Conservation (phyloP, 2,329 filamentous ascomycete species). For the Drechslera avenae region DNA sequence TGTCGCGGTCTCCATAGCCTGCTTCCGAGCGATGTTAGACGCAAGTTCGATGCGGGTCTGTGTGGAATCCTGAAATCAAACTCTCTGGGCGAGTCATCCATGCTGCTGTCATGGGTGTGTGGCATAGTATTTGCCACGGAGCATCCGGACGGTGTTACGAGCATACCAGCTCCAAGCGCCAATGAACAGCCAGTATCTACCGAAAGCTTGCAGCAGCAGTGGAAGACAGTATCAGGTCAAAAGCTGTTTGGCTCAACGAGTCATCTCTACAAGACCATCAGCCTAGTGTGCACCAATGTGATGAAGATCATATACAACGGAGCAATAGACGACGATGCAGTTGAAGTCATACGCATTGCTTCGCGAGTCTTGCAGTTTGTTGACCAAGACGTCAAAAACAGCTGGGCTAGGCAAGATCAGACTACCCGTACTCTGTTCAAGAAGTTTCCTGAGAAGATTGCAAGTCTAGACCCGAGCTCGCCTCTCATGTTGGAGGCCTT, state of each 20-base stretch:
- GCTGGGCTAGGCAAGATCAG: conserved; percentile 29
- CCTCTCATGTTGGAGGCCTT: conserved; percentile 38
- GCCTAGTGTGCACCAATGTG: conserved; percentile 38
- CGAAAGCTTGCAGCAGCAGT: conserved; percentile 21
- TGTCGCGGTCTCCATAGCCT: conserved; percentile 37
- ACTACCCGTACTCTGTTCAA: conserved; percentile 23
- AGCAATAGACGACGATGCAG: conserved; percentile 32
- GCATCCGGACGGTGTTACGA: conserved; percentile 18
- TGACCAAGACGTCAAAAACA: conserved; percentile 22
- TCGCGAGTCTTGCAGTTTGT: conserved; percentile 33
- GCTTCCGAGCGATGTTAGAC: conserved; percentile 26
- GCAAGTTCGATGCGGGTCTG: conserved; percentile 37
- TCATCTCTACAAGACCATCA: conserved; percentile 37
- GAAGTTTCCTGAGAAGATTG: conserved; percentile 38
- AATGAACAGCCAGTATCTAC: conserved; percentile 10
- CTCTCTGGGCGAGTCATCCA: conserved; percentile 28
- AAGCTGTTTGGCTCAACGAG: conserved; percentile 39
- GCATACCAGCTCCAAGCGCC: background rate
- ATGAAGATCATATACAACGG: conserved; percentile 36
- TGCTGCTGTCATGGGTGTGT: conserved; percentile 42
- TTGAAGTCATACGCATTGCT: conserved; percentile 43
- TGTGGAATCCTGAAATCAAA: conserved; percentile 35
- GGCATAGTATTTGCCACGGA: conserved; percentile 40
- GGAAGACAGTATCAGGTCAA: conserved; percentile 38
- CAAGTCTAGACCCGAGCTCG: conserved; percentile 24